Evolutionary conservation across 257 asterid genomes (phyloP).

Genomic region (Solanum pennellii): DNA sequence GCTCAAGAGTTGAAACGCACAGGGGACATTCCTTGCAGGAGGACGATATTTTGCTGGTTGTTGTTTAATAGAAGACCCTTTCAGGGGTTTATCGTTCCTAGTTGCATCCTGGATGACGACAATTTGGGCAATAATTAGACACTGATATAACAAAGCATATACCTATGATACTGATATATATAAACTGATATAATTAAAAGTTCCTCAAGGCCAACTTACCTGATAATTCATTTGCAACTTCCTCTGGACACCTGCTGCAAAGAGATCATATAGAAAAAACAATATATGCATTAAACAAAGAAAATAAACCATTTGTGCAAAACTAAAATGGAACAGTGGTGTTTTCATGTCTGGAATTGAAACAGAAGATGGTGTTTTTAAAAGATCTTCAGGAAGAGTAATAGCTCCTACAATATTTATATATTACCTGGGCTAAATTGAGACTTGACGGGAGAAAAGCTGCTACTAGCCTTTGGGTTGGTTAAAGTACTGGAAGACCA

Average conservation of each 20-base stretch:
- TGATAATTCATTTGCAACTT: constrained; percentile 68
- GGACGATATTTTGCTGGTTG: constrained; percentile 73
- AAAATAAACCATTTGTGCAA: not conserved
- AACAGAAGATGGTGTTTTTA: not conserved
- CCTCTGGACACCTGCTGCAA: constrained; percentile 53
- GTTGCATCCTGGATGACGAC: constrained; percentile 20
- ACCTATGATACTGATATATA: not conserved
- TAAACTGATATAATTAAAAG: not conserved
- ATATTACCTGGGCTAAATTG: constrained; percentile 39
- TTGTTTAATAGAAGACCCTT: constrained; percentile 36
- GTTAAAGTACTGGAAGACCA: constrained; percentile 29
- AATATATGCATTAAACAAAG: not conserved
- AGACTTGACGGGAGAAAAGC: constrained; percentile 35
- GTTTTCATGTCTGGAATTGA: not conserved
- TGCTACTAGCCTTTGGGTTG: constrained; percentile 36
- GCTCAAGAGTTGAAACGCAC: constrained; percentile 19
- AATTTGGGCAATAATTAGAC: not conserved
- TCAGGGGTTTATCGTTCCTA: constrained; percentile 35
- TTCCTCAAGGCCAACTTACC: constrained; percentile 10
- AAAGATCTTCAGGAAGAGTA: not conserved
- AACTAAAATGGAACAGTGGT: not conserved
- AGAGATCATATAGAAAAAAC: not conserved
- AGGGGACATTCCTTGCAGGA: constrained; percentile 46
- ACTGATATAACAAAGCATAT: not conserved
- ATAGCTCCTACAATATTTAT: not conserved